Evolutionary conservation across 106 monocot genomes (phyloP), one percentile per base, ranked within the genome.

Genomic region (Dendrobium huoshanense): DNA sequence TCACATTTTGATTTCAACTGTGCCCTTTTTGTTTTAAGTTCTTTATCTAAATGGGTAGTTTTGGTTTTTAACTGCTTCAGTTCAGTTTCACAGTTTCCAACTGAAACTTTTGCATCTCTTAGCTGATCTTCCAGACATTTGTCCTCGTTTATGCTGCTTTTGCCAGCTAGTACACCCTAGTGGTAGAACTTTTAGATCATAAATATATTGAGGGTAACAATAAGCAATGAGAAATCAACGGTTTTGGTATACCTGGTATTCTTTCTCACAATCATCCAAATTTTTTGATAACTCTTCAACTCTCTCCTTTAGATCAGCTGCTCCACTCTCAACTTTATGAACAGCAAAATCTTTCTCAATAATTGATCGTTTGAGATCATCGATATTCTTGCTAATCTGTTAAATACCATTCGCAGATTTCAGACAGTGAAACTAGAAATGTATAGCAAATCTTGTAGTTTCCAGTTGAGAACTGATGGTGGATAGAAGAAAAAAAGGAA

Each of bases 121-220:
- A 98, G 67, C 85, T 98, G 98, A 89, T 92, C 98, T 86, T 98
- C 98, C 75, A 98, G 89, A 82, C 94, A 98, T 82, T 98, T 98
- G 10, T 98, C 92, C 16, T 98, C 98, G 77, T 83, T 88, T 41
- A 87, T 85, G 68, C 83, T 95, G 84, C 89, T 91, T 78, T 98
- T 98, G 43, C 98, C 98, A 44, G 92, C 98, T 79, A 98, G 81
- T 27, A 98, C 89, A 80, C 91, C 92, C 98, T 98, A 77, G 20
- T n/a, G 74, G 82, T 11, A 79, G 40, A 17, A 68, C 64, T 54
- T 7, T 44, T 82, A 33, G 13, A 41, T 47, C 16, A 40, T 64
- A 31, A 82, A 4, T 24, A n/a, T 58, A 73, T 48, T 16, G 4
- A 67, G 65, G 19, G 18, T 51, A 25, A 56, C 29, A 19, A 54